Percentiles rank a stretch among this genome's conserved stretches.
phyloP scores from a whole-genome alignment of 192 early-diverging fungal species.

The Rhizophagus prolifer region DNA sequence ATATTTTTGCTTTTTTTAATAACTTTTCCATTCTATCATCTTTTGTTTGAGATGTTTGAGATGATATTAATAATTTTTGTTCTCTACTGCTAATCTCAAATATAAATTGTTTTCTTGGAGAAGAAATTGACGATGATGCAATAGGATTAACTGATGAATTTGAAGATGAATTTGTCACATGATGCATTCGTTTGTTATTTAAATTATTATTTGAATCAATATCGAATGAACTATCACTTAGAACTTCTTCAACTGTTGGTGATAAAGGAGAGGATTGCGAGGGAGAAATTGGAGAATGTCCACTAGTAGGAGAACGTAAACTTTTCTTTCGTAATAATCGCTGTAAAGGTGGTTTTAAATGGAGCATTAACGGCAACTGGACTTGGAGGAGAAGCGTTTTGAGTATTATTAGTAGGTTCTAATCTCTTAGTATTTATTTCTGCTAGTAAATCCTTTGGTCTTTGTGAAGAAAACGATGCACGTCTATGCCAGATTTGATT shows the following conservation, averaged over 20 bases:
- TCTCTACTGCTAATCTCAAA: constrained; percentile 25
- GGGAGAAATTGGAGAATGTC: not conserved
- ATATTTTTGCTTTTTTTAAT: constrained; percentile 69
- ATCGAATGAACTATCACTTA: not conserved
- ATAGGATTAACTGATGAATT: not conserved
- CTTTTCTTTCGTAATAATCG: constrained; percentile 5
- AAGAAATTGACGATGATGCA: constrained; percentile 37
- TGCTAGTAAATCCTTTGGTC: not conserved
- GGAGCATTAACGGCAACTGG: not conserved
- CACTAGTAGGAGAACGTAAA: not conserved
- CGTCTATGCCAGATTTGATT: constrained; percentile 23
- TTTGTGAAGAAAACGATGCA: constrained; percentile 2
- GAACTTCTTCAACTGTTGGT: constrained; percentile 19
- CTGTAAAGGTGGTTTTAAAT: not conserved
- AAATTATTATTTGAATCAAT: not conserved
- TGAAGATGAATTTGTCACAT: not conserved
- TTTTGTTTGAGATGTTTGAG: constrained; percentile 13
- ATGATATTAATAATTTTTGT: constrained; percentile 10
- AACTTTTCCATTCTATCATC: constrained; percentile 59
- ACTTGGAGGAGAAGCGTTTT: not conserved
- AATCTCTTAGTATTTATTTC: not conserved
- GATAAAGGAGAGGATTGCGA: not conserved
- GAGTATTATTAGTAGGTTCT: not conserved
- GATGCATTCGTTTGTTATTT: not conserved
- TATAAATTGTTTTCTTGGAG: constrained; percentile 31